A percentile compares a stretch with the other conserved stretches of the same genome.
These are phyloP conservation scores for Tilletia walkeri DNA, from an alignment of 1,284 basidiomycete genomes.

Conservation along the genomic window DNA sequence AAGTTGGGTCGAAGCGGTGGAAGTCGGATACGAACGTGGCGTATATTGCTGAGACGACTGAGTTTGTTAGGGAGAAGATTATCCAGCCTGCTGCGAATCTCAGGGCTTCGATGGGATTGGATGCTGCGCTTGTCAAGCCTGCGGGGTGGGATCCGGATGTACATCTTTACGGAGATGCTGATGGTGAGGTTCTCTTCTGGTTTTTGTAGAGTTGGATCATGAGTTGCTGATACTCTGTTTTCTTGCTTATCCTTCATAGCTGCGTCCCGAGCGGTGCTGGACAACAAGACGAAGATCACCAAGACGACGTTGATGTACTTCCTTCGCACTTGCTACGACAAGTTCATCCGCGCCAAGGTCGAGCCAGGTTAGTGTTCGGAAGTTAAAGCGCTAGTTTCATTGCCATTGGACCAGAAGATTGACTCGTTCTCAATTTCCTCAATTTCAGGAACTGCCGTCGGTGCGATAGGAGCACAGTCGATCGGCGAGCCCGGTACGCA, in stretches of 20 bases:
- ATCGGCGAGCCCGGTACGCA: conserved; percentile 99
- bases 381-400: too few relatives aligned
- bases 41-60: conserved; percentile 73
- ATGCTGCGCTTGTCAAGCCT: conserved; percentile 72
- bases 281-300: conserved; percentile 89
- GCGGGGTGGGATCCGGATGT: conserved; percentile 76
- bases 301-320: conserved; percentile 75
- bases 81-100: conserved; percentile 69
- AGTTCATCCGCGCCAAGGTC: conserved; percentile 55
- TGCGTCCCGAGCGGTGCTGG: conserved; percentile 63
- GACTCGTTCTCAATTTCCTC: neutral
- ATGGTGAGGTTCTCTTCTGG: conserved; percentile 44
- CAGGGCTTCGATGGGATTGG: conserved; percentile 77
- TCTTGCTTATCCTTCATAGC: neutral
- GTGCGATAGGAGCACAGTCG: conserved; percentile 96
- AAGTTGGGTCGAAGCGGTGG: conserved; percentile 59
- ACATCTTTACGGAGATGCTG: conserved; percentile 73
- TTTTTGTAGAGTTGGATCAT: too few relatives aligned
- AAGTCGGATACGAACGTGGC: conserved; percentile 68
- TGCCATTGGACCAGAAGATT: too few relatives aligned
- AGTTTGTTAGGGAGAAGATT: conserved; percentile 72
- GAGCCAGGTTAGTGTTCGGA: conserved; percentile 41
- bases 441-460: conserved; percentile 70
- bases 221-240: neutral
- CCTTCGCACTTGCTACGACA: conserved; percentile 81